Evolutionary conservation across 441 rosid genomes (phyloP).

Genomic region (Corymbia citriodora): DNA sequence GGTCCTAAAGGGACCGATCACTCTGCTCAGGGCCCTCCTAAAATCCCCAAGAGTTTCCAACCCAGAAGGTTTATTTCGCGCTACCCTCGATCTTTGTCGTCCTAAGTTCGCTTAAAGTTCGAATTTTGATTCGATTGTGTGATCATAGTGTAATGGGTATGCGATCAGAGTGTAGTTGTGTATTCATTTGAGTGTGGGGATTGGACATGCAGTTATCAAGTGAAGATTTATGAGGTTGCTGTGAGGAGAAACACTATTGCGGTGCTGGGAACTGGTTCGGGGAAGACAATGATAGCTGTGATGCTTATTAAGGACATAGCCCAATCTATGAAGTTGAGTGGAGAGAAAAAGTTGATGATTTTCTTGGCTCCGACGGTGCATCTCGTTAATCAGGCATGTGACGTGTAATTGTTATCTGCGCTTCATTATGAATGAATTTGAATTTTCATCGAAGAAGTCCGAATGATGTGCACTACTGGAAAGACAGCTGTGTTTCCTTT

Average conservation of each 20-base stretch:
- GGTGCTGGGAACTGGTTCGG: constrained; percentile 58
- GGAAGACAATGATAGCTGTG: constrained; percentile 65
- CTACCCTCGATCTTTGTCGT: background rate
- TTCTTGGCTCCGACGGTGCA: constrained; percentile 83
- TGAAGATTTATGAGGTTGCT: constrained; percentile 62
- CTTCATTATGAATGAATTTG: background rate
- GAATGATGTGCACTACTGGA: background rate
- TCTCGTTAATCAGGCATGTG: constrained; percentile 69
- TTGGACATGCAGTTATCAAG: constrained; percentile 38
- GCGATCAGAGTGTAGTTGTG: background rate
- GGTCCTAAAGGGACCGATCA: background rate
- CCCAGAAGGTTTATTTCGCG: constrained; percentile 40
- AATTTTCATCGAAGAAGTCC: background rate
- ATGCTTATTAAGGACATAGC: constrained; percentile 55
- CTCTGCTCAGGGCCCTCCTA: background rate
- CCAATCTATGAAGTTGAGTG: constrained; percentile 25
- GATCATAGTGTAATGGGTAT: background rate
- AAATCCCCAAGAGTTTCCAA: constrained; percentile 2
- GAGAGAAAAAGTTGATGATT: constrained; percentile 39
- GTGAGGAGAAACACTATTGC: constrained; percentile 67
- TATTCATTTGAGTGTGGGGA: background rate
- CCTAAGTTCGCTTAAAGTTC: background rate
- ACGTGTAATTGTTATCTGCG: background rate
- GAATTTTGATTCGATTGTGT: background rate
- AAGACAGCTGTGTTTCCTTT: background rate